Evolutionary conservation across 495 filamentous ascomycete species (phyloP), one percentile per base, ranked within the genome.

Genomic region (Penicillium steckii): DNA sequence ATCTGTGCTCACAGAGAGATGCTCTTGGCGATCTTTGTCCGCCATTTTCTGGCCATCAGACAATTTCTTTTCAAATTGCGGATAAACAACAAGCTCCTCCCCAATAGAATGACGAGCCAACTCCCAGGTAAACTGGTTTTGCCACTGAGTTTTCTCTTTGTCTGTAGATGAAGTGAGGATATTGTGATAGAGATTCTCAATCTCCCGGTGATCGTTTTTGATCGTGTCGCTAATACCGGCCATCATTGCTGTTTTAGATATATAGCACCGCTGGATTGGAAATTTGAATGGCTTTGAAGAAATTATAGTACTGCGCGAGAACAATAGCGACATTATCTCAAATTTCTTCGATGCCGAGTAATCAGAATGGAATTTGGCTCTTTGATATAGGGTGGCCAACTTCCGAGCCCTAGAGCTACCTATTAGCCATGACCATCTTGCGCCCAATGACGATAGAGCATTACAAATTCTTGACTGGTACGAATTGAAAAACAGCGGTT

Each of bases 41-140:
- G 82, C 81, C 58, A 86, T 70, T 0, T 61, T 51, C 13, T 64
- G 37, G 13, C 79, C 86, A 62, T 66, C 55, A 25, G 73, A 58
- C 0, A 86, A 44, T 43, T 84, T 48, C 55, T 82, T 81, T 56
- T 88, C 86, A 6, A 89, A 75, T 0, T 76, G 76, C 1, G 86
- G 87, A 64, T 89, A 89, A 13, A 90, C 74, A 29, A 87, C 79
- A 2, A 90, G 64, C 68, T 90, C 87, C 63, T 90, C 83, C 46
- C 72, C 81, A 57, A 88, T 71, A 0, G 79, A 77, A 59, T 88
- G 81, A 8, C 85, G 79, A 9, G 88, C 82, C 3, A 90, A 69
- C 57, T 85, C 83, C 87, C 86, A 90, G n/a, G 82, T 81, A 50
- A 89, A 85, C 43, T 80, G 78, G 48, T 89, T 89, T 62, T 82